Evolutionary conservation across 2,329 filamentous ascomycete species (phyloP), one percentile per base, ranked within the genome.

Genomic region (Pseudogymnoascus sp.): DNA sequence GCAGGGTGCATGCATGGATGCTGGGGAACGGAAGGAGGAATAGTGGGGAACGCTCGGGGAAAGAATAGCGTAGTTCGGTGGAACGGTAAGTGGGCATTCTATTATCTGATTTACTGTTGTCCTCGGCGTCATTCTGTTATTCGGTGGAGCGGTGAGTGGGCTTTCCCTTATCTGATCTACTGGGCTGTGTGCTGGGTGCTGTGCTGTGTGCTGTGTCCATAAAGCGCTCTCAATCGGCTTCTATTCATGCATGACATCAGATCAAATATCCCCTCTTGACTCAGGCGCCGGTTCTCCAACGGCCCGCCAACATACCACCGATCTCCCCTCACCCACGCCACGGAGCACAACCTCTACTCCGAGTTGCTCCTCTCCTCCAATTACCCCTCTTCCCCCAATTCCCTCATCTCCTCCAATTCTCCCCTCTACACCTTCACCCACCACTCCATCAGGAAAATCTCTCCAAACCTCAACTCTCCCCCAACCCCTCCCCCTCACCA

Each of bases 391-490:
- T 24, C 19, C 41, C 41, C 10, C 16, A 43, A 22, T 43, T 24
- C 19, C 41, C 22, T 46, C 22, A 43, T 43, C 11, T 26, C n/a
- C 41, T n/a, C 46, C 46, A 53, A 31, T 11, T 11, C 7, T 12
- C n/a, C 10, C 46, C 46, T 53, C 46, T 16, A 26, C 46, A 2
- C 4, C 46, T n/a, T 19, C 26, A 33, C 8, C 26, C 2, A 19
- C 46, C 14, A 12, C 66, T 46, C 76, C 63, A 69, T 82, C 81
- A 0, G 85, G 86, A 74, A 81, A 83, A 72, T 93, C 90, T 62
- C 88, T 77, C 90, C 90, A 93, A 4, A 93, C 79, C 73, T 92
- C 87, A 1, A 87, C 73, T 22, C 65, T 66, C 11, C 62, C 64
- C 10, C 64, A 61, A n/a, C 63, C 76, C 61, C 26, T 43, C 19